These are phyloP conservation scores for Monosporozyma unispora DNA, from an alignment of 805 yeast species.

Conservation along the genomic window DNA sequence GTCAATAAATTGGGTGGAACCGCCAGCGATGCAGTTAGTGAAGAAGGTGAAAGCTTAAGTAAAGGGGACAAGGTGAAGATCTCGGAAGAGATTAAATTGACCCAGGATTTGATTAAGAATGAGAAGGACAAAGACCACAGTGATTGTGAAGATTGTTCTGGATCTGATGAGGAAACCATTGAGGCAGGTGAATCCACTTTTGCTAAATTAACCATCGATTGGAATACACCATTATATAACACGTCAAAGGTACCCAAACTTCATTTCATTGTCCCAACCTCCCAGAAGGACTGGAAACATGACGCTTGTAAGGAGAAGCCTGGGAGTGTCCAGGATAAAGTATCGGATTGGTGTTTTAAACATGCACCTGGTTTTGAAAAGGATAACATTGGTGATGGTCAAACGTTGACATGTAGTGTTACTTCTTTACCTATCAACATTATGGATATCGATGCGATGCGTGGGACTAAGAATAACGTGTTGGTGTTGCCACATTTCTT, in stretches of 20 bases:
- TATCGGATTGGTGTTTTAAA: constrained; percentile 34
- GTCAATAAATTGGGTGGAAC: neutral
- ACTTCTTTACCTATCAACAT: constrained; percentile 45
- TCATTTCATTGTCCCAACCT: constrained; percentile 78
- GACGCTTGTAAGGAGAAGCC: constrained; percentile 46
- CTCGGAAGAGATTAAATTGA: constrained; percentile 9
- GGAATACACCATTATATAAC: constrained; percentile 48
- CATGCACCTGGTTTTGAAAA: constrained; percentile 13
- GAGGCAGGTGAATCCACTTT: constrained; percentile 18
- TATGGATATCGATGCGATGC: constrained; percentile 35
- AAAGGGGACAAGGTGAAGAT: constrained; percentile 11
- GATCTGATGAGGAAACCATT: constrained; percentile 24
- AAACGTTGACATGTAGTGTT: constrained; percentile 30
- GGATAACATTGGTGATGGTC: constrained; percentile 25
- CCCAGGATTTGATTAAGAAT: no score
- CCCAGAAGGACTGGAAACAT: constrained; percentile 75
- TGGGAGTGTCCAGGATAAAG: constrained; percentile 38
- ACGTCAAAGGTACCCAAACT: constrained; percentile 59
- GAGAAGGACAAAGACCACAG: neutral
- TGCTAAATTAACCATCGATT: constrained; percentile 23
- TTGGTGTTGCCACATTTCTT: constrained; percentile 66
- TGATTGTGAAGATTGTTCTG: constrained; percentile 5
- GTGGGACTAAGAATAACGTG: constrained; percentile 46
- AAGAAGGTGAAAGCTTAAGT: neutral
- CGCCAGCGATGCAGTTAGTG: neutral